These are phyloP conservation scores for Forsythia suspensa DNA, from an alignment of 257 asterid genomes.

Conservation along the genomic window DNA sequence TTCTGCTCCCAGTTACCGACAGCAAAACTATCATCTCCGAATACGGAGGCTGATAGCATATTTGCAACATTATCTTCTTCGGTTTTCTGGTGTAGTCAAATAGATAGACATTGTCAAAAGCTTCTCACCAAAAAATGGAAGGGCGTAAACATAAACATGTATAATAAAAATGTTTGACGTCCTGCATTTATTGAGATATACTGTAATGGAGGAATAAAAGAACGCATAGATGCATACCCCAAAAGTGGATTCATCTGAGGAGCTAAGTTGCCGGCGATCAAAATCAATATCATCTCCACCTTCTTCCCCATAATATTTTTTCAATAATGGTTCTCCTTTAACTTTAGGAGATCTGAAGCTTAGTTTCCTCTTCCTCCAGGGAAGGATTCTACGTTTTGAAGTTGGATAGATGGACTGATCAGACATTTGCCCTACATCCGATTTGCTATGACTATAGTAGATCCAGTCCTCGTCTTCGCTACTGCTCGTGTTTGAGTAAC, in stretches of 20 bases:
- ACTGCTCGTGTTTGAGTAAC: conserved; percentile 42
- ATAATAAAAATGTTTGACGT: background rate
- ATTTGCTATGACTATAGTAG: conserved; percentile 37
- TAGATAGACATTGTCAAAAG: conserved; percentile 2
- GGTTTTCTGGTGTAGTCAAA: conserved; percentile 30
- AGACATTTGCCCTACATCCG: conserved; percentile 24
- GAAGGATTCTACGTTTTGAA: conserved; percentile 58
- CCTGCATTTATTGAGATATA: background rate
- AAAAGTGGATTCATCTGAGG: conserved; percentile 65
- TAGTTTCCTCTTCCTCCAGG: conserved; percentile 76
- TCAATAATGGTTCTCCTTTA: conserved; percentile 79
- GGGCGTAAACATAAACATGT: background rate
- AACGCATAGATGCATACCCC: conserved; percentile 30
- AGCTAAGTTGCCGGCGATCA: conserved; percentile 81
- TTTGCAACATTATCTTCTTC: conserved; percentile 35
- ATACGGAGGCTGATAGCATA: conserved; percentile 37
- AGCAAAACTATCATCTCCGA: conserved; percentile 74
- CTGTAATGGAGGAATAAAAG: background rate
- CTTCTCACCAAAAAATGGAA: background rate
- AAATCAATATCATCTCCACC: conserved; percentile 93
- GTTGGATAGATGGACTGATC: conserved; percentile 35
- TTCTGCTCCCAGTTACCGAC: conserved; percentile 77
- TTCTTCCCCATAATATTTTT: conserved; percentile 66
- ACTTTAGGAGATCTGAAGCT: conserved; percentile 64
- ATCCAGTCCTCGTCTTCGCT: conserved; percentile 69